A percentile compares a stretch with the other conserved stretches of the same genome.
Evolutionary conservation across 2,329 filamentous ascomycete species (phyloP).

Genomic region (Xylariomycetidae sp.): DNA sequence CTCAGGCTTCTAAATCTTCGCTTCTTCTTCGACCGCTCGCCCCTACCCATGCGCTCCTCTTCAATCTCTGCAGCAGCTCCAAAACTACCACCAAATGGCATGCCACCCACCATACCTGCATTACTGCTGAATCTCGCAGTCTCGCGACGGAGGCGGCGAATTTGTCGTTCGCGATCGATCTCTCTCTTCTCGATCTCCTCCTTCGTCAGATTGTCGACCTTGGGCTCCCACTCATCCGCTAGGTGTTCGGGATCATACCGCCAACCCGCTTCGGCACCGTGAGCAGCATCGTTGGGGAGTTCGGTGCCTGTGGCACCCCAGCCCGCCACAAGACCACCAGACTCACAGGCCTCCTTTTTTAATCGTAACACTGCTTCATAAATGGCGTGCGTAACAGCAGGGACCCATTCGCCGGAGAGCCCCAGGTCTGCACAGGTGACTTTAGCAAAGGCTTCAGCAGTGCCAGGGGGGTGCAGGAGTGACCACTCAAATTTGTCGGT

Average conservation of each 20-base stretch:
- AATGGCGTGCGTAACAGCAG: slow-evolving; percentile 91
- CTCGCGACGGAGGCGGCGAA: slow-evolving; percentile 79
- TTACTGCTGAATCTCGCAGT: slow-evolving; percentile 89
- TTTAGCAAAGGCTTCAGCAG: slow-evolving; percentile 87
- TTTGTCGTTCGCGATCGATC: slow-evolving; percentile 86
- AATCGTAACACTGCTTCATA: slow-evolving; percentile 89
- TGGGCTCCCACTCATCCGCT: slow-evolving; percentile 78
- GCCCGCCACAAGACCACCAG: slow-evolving; percentile 76
- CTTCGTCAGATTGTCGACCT: slow-evolving; percentile 76
- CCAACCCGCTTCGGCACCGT: slow-evolving; percentile 84
- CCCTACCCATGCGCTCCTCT: slow-evolving; percentile 84
- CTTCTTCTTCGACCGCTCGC: slow-evolving; percentile 94
- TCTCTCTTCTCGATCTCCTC: slow-evolving; percentile 98
- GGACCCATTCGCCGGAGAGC: slow-evolving; percentile 86
- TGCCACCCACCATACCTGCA: slow-evolving; percentile 72
- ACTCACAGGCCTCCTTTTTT: slow-evolving; percentile 96
- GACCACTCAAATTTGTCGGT: slow-evolving; percentile 99
- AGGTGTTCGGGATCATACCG: slow-evolving; percentile 90
- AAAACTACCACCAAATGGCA: slow-evolving; percentile 52
- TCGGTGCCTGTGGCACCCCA: slow-evolving; percentile 64
- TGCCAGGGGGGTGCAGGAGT: slow-evolving; percentile 82
- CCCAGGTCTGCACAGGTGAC: slow-evolving; percentile 91
- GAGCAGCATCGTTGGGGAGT: slow-evolving; percentile 83
- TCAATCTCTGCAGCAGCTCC: slow-evolving; percentile 52
- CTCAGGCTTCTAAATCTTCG: slow-evolving; percentile 84